Evolutionary conservation across 106 monocot genomes (phyloP).

Genomic region (Posidonia australis): DNA sequence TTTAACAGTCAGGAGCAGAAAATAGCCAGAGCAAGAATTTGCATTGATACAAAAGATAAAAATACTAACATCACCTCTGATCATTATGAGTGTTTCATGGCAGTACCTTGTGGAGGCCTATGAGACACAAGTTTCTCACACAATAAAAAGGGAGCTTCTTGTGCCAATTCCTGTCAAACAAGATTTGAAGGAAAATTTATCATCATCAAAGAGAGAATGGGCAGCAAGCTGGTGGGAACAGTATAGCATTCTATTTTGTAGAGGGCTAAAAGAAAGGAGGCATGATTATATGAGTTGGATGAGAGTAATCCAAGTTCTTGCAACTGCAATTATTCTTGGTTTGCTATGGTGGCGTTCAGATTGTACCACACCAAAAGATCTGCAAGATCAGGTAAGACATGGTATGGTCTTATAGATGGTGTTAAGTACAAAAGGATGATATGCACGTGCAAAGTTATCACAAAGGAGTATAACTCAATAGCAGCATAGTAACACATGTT

Average conservation of each 20-base stretch:
- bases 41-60: too few species aligned
- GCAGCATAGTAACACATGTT: too few species aligned
- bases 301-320: conserved; percentile 82
- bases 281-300: conserved; percentile 90
- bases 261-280: conserved; percentile 75
- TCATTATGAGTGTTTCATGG: conserved; percentile 9
- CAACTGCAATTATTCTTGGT: conserved; percentile 69
- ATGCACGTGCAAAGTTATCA: not conserved
- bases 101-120: conserved; percentile 86
- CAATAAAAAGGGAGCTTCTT: conserved; percentile 41
- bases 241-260: conserved; percentile 52
- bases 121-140: conserved; percentile 51
- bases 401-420: too few species aligned
- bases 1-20: too few species aligned
- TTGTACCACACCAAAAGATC: conserved; percentile 41
- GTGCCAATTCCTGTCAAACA: too few species aligned
- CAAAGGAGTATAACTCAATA: not conserved
- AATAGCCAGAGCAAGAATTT: too few species aligned
- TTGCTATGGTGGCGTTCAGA: conserved; percentile 90
- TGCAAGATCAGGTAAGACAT: conserved; percentile 69
- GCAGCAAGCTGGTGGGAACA: conserved; percentile 81
- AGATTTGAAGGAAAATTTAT: conserved; percentile 40
- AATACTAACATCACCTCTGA: too few species aligned
- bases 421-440: too few species aligned
- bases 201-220: conserved; percentile 62